These are phyloP conservation scores for Candida labiduridarum DNA, from an alignment of 1,139 yeast genomes.

Conservation along the genomic window DNA sequence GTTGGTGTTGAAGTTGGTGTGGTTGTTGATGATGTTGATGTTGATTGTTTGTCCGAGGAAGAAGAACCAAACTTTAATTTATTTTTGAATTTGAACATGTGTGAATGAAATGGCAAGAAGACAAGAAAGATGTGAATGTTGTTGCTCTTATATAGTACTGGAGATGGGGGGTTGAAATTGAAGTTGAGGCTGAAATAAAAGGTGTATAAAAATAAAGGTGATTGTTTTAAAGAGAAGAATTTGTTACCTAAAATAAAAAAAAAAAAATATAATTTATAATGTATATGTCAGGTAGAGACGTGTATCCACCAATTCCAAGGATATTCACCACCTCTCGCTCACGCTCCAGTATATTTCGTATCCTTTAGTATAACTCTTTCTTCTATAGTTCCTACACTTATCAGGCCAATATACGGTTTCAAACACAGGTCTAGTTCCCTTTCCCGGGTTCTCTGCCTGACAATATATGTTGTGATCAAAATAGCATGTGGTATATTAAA, in stretches of 20 bases:
- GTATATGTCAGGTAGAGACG: too few species aligned
- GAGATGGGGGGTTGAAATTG: neutral
- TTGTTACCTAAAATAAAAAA: slow-evolving; percentile 2
- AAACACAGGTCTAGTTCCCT: too few species aligned
- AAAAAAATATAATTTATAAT: neutral
- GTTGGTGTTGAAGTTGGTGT: slow-evolving; percentile 8
- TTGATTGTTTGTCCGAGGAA: slow-evolving; percentile 20
- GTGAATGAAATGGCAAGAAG: neutral
- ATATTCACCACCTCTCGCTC: too few species aligned
- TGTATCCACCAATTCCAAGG: too few species aligned
- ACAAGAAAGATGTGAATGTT: neutral
- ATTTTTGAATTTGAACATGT: slow-evolving; percentile 48
- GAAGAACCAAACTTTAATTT: slow-evolving; percentile 47
- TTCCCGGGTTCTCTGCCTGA: too few species aligned
- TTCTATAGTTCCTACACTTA: neutral
- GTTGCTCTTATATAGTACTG: neutral
- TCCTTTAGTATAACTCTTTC: too few species aligned
- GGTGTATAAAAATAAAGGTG: neutral
- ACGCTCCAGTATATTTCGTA: too few species aligned
- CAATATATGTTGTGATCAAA: too few species aligned
- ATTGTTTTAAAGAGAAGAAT: neutral
- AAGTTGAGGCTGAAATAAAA: neutral
- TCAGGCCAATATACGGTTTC: neutral
- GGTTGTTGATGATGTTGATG: slow-evolving; percentile 6
- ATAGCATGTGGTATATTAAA: too few species aligned